phyloP scores from a whole-genome alignment of 2,329 filamentous ascomycete genomes.

The Teratosphaeria epicoccoides region DNA sequence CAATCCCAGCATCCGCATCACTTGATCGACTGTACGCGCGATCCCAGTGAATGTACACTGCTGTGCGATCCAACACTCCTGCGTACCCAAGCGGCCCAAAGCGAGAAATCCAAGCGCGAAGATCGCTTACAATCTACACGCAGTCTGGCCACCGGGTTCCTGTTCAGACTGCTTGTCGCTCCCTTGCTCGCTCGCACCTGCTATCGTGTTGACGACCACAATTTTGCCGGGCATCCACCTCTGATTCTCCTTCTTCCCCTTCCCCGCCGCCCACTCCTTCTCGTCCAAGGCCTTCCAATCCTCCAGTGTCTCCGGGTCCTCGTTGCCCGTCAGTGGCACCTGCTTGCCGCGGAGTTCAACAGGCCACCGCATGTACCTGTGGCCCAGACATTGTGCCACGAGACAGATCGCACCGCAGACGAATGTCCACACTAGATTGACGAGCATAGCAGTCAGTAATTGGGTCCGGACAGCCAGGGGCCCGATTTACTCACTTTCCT shows the following conservation, averaged over 20 bases:
- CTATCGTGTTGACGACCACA: background rate
- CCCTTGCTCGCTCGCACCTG: background rate
- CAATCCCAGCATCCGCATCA: too few relatives aligned
- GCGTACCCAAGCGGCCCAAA: background rate
- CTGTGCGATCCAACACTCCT: background rate
- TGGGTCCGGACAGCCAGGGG: background rate
- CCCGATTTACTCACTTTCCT: background rate
- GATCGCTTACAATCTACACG: background rate
- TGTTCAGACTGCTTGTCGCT: background rate
- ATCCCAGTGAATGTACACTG: too few relatives aligned
- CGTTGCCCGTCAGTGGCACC: slow-evolving; percentile 2
- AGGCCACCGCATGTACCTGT: slow-evolving; percentile 4
- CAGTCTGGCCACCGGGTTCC: background rate
- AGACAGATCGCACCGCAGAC: background rate
- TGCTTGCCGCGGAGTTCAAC: slow-evolving; percentile 2
- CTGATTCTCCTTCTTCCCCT: background rate
- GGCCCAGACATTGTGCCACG: background rate
- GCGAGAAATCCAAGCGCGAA: background rate
- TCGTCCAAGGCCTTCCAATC: slow-evolving; percentile 1
- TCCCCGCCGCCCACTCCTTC: background rate
- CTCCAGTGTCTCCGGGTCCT: background rate
- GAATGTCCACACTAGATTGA: background rate
- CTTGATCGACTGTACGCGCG: too few relatives aligned
- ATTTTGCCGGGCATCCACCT: background rate
- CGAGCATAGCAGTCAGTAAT: background rate